Percentiles rank a stretch among this genome's conserved stretches.
Evolutionary conservation across 2,329 filamentous ascomycete species (phyloP).

Genomic region (Cadophora sp.): DNA sequence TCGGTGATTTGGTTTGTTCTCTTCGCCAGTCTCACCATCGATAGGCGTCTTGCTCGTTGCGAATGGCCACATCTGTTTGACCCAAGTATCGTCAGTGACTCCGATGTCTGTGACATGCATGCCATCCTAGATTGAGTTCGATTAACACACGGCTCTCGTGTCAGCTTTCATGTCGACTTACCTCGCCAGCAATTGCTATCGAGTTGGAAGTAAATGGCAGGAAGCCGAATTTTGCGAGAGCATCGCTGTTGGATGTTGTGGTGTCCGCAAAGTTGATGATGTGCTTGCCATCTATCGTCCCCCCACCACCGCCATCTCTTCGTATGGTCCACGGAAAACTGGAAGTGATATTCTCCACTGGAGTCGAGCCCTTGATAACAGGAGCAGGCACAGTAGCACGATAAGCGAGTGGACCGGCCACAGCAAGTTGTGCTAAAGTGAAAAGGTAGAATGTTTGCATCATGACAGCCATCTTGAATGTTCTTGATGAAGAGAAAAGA

Average conservation of each 20-base stretch:
- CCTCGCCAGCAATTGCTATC: conserved; percentile 6
- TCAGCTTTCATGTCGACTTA: background rate
- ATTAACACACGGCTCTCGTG: background rate
- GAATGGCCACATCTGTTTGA: conserved; percentile 18
- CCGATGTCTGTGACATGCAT: conserved; percentile 10
- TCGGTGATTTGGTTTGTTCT: conserved; percentile 3
- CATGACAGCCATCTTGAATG: conserved; percentile 1
- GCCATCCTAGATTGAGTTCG: background rate
- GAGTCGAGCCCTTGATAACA: conserved; percentile 1
- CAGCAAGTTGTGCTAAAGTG: conserved; percentile 7
- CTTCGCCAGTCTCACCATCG: conserved; percentile 2
- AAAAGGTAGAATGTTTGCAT: conserved; percentile 6
- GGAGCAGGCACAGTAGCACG: conserved; percentile 2
- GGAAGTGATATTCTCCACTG: background rate
- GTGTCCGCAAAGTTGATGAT: conserved; percentile 18
- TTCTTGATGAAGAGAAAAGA: background rate
- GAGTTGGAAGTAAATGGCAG: conserved; percentile 7
- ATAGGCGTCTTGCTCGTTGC: conserved; percentile 9
- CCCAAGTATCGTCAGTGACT: background rate
- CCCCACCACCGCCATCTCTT: conserved; percentile 12
- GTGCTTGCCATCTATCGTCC: conserved; percentile 11
- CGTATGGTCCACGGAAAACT: conserved; percentile 5
- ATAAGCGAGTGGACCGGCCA: conserved; percentile 14
- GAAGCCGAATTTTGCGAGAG: background rate
- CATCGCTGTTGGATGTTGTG: background rate